phyloP scores from a whole-genome alignment of 1,284 basidiomycete species.

The Trametes pubescens region DNA sequence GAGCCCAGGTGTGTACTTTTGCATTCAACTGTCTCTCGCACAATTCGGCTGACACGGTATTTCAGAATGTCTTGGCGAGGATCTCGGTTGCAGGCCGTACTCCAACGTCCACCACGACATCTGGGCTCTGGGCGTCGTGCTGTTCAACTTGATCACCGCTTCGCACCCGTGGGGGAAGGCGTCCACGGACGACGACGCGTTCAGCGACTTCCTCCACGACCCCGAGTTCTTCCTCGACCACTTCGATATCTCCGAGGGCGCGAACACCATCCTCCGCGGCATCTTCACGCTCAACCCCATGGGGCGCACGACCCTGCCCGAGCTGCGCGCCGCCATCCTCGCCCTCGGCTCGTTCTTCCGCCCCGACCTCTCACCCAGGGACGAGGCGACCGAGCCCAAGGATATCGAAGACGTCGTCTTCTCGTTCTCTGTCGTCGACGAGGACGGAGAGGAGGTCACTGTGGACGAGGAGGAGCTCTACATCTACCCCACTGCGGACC shows the following conservation, averaged over 20 bases:
- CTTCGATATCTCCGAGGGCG: constrained; percentile 73
- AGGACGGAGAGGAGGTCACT: constrained; percentile 4
- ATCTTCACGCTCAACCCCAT: constrained; percentile 63
- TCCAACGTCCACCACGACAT: constrained; percentile 83
- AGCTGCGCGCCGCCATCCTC: constrained; percentile 55
- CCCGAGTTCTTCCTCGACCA: constrained; percentile 71
- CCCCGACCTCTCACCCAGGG: neutral
- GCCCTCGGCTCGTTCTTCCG: constrained; percentile 31
- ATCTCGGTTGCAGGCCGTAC: constrained; percentile 50
- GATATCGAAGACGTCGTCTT: constrained; percentile 5
- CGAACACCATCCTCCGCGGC: constrained; percentile 63
- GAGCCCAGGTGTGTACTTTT: constrained; percentile 54
- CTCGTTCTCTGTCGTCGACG: constrained; percentile 1
- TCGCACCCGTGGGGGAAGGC: constrained; percentile 90
- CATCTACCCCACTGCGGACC: constrained; percentile 9
- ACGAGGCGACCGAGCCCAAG: neutral
- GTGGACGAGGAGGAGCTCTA: constrained; percentile 6
- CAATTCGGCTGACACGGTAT: neutral
- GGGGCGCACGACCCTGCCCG: constrained; percentile 60
- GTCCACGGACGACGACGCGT: constrained; percentile 73
- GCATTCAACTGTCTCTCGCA: neutral
- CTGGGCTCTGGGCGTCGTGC: constrained; percentile 75
- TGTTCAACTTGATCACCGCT: constrained; percentile 81
- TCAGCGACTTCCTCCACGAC: constrained; percentile 52
- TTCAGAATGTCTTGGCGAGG: constrained; percentile 39